Conservation (phyloP, 805 yeast genomes). For the Monosporozyma unispora region DNA sequence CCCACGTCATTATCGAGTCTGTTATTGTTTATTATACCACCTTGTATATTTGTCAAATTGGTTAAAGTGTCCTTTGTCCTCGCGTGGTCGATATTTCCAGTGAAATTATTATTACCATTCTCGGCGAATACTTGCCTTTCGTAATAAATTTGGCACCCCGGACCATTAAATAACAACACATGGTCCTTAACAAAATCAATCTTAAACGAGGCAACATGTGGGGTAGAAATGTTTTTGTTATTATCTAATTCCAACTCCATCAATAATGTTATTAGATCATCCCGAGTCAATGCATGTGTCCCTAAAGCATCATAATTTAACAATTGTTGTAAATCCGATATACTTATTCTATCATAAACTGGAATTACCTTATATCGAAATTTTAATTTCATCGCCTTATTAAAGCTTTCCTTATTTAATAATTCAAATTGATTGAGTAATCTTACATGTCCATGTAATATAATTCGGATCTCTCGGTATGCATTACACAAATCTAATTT, state of each 20-base stretch:
- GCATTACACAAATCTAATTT: constrained; percentile 9
- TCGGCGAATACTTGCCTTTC: background rate
- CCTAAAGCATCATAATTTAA: constrained; percentile 8
- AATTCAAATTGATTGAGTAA: constrained; percentile 3
- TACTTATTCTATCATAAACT: constrained; percentile 22
- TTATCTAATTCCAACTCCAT: constrained; percentile 15
- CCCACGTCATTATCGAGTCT: background rate
- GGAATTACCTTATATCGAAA: constrained; percentile 24
- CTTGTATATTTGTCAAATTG: background rate
- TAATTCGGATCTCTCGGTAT: constrained; percentile 7
- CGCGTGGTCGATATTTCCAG: background rate
- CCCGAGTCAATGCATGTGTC: constrained; percentile 11
- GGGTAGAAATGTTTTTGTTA: background rate
- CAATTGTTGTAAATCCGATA: constrained; percentile 16
- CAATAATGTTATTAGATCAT: constrained; percentile 20
- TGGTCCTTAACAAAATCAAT: constrained; percentile 23
- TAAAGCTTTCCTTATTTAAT: constrained; percentile 11
- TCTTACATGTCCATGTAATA: background rate
- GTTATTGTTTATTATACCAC: no score
- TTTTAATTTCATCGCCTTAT: constrained; percentile 15
- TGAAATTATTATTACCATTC: background rate
- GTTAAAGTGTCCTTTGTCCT: background rate
- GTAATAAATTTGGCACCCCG: background rate
- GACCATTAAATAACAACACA: constrained; percentile 10
- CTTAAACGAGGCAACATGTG: constrained; percentile 14